These are phyloP conservation scores for Colletotrichum agaves DNA, from an alignment of 2,329 filamentous ascomycete genomes.

Conservation along the genomic window DNA sequence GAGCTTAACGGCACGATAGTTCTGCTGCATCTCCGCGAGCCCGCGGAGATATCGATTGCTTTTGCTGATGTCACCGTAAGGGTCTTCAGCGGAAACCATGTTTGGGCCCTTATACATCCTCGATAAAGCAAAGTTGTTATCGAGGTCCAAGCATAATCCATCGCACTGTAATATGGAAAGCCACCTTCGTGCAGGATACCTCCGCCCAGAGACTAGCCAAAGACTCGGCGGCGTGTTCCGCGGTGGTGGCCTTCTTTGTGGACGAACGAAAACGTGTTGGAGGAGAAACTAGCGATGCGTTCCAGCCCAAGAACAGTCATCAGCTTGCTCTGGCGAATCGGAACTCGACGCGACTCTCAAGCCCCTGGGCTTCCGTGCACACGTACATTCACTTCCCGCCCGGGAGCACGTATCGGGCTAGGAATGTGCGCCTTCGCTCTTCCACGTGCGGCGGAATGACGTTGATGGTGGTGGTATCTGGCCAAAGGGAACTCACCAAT, in stretches of 20 bases:
- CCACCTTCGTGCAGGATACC: no score
- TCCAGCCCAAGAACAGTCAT: not conserved
- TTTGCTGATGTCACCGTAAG: not conserved
- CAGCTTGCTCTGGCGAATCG: slow-evolving; percentile 14
- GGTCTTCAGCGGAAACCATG: not conserved
- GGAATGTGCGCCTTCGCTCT: not conserved
- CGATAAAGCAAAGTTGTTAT: not conserved
- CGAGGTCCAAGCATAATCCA: not conserved
- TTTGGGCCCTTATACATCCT: not conserved
- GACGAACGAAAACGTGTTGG: not conserved
- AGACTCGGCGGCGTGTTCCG: not conserved
- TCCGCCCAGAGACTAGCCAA: not conserved
- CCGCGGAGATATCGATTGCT: not conserved
- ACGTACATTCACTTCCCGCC: not conserved
- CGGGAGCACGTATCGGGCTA: not conserved
- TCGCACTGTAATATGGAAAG: not conserved
- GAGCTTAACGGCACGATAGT: not conserved
- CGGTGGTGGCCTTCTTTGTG: not conserved
- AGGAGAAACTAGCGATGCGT: not conserved
- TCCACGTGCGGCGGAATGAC: not conserved
- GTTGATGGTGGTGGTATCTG: not conserved
- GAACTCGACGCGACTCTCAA: slow-evolving; percentile 2
- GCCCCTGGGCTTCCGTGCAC: not conserved
- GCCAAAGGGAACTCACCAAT: not conserved
- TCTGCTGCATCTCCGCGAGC: not conserved